Evolutionary conservation across 1,139 yeast species (phyloP).

Genomic region (Magnusiomyces fungicola): DNA sequence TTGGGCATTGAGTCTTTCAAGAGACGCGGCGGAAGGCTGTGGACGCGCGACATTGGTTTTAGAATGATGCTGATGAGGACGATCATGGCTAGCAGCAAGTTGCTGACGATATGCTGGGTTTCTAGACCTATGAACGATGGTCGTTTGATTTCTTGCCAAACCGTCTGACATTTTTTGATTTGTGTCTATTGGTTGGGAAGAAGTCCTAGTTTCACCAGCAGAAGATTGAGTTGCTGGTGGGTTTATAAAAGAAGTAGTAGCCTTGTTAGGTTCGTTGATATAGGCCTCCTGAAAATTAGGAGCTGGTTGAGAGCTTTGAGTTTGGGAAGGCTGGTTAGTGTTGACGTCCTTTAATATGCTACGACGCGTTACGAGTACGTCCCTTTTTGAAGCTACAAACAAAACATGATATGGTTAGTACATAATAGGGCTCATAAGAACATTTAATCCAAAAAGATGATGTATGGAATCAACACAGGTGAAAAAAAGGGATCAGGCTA

Average conservation of each 20-base stretch:
- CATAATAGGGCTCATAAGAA: no score
- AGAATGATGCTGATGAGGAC: not conserved
- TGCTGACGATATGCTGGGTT: not conserved
- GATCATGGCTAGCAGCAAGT: not conserved
- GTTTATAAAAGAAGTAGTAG: not conserved
- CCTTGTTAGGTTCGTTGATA: not conserved
- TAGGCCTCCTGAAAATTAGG: not conserved
- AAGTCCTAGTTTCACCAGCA: no score
- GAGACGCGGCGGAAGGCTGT: slow-evolving; percentile 3
- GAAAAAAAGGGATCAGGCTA: no score
- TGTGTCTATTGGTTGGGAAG: no score
- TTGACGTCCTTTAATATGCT: no score
- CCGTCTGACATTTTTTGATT: no score
- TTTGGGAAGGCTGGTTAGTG: no score
- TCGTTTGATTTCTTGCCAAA: not conserved
- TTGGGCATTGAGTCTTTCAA: slow-evolving; percentile 12
- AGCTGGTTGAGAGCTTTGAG: not conserved
- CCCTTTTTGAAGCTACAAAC: no score
- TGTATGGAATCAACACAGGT: no score
- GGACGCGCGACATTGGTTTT: not conserved
- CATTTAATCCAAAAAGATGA: no score
- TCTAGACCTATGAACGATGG: not conserved
- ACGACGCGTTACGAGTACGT: no score
- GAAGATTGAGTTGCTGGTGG: not conserved
- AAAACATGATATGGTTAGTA: no score